phyloP scores from a whole-genome alignment of 306 rosid species.

The Malus orientalis region DNA sequence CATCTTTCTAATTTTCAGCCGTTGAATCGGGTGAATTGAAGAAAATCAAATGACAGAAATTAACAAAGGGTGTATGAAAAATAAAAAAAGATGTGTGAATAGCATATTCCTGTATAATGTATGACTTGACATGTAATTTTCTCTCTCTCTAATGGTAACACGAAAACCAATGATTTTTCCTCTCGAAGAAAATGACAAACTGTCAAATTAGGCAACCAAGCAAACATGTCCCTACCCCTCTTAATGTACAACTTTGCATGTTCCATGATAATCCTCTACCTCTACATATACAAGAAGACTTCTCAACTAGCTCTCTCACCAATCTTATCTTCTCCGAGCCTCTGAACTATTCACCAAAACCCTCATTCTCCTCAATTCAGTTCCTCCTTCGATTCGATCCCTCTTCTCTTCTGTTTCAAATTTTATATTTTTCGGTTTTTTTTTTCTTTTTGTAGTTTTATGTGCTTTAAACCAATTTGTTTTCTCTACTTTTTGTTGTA shows the following conservation, averaged over 20 bases:
- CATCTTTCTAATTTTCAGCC: rapidly evolving
- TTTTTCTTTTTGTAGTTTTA: slow-evolving; percentile 28
- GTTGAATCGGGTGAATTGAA: too few relatives aligned
- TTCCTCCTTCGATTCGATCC: not conserved
- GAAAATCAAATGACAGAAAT: too few relatives aligned
- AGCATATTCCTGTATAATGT: too few relatives aligned
- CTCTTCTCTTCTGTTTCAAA: slow-evolving; percentile 10
- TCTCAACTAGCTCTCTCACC: slow-evolving; percentile 18
- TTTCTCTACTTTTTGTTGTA: not conserved
- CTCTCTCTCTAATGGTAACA: too few relatives aligned
- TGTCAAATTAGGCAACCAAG: slow-evolving; percentile 30
- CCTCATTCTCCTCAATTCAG: not conserved
- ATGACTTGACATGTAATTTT: too few relatives aligned
- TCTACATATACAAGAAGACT: slow-evolving; percentile 36
- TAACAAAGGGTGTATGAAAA: rapidly evolving
- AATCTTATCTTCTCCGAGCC: slow-evolving; percentile 15
- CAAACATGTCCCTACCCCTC: slow-evolving; percentile 41
- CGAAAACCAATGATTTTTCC: not conserved
- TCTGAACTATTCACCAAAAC: slow-evolving; percentile 14
- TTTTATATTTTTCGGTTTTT: not conserved
- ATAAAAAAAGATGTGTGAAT: too few relatives aligned
- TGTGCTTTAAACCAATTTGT: slow-evolving; percentile 8
- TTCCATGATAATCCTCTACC: slow-evolving; percentile 18
- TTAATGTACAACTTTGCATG: slow-evolving; percentile 27
- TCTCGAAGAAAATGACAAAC: slow-evolving; percentile 9